phyloP scores from a whole-genome alignment of 169 alveolate species.

The Plasmodium sp. region DNA sequence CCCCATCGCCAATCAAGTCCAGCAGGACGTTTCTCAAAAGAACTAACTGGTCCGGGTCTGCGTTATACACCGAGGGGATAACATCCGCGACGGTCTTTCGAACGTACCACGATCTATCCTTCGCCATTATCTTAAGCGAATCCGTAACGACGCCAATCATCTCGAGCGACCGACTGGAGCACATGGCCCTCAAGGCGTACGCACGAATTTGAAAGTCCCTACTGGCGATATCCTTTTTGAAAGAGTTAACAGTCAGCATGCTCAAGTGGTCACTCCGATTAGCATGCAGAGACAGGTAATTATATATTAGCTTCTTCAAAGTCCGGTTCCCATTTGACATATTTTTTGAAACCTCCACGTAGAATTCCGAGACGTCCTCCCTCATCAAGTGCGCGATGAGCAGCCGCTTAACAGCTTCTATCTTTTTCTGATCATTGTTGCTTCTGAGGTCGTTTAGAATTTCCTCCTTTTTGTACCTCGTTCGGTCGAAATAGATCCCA shows the following conservation, averaged over 20 bases:
- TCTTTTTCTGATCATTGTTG: constrained; percentile 77
- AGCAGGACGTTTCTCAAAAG: constrained; percentile 59
- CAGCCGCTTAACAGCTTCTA: constrained; percentile 84
- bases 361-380: constrained; percentile 82
- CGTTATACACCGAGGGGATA: constrained; percentile 79
- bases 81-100: constrained; percentile 87
- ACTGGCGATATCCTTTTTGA: constrained; percentile 85
- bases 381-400: constrained; percentile 82
- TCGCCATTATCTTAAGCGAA: constrained; percentile 83
- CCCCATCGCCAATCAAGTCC: constrained; percentile 74
- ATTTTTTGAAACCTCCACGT: constrained; percentile 87
- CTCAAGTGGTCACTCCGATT: constrained; percentile 81
- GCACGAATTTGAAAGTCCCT: constrained; percentile 85
- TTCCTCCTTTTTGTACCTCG: constrained; percentile 25
- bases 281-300: constrained; percentile 83
- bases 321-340: constrained; percentile 81
- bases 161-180: constrained; percentile 83
- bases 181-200: constrained; percentile 85
- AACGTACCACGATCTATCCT: constrained; percentile 88
- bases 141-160: constrained; percentile 80
- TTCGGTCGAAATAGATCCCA: constrained; percentile 72
- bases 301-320: constrained; percentile 84
- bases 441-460: constrained; percentile 64
- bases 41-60: constrained; percentile 78
- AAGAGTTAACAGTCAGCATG: constrained; percentile 84